A percentile compares a stretch with the other conserved stretches of the same genome.
Evolutionary conservation across 257 asterid genomes (phyloP).

Genomic region (Solanum piurae): DNA sequence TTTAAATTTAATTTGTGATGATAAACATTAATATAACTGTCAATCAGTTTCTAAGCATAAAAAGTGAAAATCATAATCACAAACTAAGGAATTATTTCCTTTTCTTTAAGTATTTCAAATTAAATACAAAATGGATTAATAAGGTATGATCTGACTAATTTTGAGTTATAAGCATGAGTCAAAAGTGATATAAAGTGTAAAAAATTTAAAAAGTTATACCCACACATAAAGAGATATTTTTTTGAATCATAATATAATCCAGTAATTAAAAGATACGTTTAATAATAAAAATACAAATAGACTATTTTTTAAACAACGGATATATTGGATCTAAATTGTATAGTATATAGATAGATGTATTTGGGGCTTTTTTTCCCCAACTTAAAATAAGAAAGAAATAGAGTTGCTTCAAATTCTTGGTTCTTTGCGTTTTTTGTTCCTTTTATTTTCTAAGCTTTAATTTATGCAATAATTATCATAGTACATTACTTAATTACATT

Average conservation of each 20-base stretch:
- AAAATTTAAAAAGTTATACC: too few species aligned
- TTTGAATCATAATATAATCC: too few species aligned
- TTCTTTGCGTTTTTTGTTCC: background rate
- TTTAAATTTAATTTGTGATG: background rate
- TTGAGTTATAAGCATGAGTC: too few species aligned
- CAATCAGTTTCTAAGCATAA: background rate
- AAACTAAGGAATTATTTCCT: background rate
- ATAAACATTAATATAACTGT: background rate
- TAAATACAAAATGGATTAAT: background rate
- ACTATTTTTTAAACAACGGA: too few species aligned
- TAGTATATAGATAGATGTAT: background rate
- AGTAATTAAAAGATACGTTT: too few species aligned
- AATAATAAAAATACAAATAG: background rate
- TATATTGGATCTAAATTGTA: background rate
- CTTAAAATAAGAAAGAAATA: background rate
- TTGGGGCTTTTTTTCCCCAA: background rate
- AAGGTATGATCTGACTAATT: too few species aligned
- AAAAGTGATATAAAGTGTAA: too few species aligned
- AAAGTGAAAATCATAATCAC: background rate
- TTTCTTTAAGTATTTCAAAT: background rate
- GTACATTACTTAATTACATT: background rate
- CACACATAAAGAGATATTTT: too few species aligned
- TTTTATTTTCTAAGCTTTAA: background rate
- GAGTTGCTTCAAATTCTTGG: background rate
- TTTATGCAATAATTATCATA: background rate